Evolutionary conservation across 2,329 filamentous ascomycete species (phyloP).

Genomic region (Exserohilum turcica): DNA sequence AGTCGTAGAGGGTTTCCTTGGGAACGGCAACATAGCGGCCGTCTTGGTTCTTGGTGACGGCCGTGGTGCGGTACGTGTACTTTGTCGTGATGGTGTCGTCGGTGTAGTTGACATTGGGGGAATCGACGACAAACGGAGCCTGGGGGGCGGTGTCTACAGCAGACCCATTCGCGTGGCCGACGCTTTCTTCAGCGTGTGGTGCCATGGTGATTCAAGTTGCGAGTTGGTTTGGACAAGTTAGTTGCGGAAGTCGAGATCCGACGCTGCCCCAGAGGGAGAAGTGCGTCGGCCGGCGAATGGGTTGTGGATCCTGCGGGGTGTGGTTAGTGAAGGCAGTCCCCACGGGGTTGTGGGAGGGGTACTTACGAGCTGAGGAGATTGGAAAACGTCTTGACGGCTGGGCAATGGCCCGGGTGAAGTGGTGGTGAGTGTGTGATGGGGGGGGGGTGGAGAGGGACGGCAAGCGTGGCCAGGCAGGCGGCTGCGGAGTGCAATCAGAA

Average conservation of each 20-base stretch:
- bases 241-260: conserved; percentile 57
- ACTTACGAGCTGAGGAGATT: conserved; percentile 96
- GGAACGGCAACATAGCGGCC: conserved; percentile 84
- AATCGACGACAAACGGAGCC: conserved; percentile 82
- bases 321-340: conserved; percentile 27
- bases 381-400: conserved; percentile 93
- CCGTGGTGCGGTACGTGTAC: conserved; percentile 96
- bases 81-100: conserved; percentile 86
- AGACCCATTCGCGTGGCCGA: conserved; percentile 62
- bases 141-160: conserved; percentile 52
- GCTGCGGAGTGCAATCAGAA: conserved; percentile 12
- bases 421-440: conserved; percentile 20
- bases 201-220: conserved; percentile 67
- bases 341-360: conserved; percentile 19
- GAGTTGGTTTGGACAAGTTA: conserved; percentile 39
- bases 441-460: conserved; percentile 14
- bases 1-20: conserved; percentile 89
- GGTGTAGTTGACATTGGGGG: conserved; percentile 90
- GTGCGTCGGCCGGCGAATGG: conserved; percentile 96
- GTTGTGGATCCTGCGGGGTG: conserved; percentile 75
- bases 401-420: conserved; percentile 50
- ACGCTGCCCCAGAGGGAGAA: conserved; percentile 82
- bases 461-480: conserved; percentile 11
- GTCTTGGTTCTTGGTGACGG: conserved; percentile 70
- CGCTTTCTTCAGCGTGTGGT: conserved; percentile 79